Base-by-base conservation (phyloP, 345 rosid species). In the Linum trigynum region DNA sequence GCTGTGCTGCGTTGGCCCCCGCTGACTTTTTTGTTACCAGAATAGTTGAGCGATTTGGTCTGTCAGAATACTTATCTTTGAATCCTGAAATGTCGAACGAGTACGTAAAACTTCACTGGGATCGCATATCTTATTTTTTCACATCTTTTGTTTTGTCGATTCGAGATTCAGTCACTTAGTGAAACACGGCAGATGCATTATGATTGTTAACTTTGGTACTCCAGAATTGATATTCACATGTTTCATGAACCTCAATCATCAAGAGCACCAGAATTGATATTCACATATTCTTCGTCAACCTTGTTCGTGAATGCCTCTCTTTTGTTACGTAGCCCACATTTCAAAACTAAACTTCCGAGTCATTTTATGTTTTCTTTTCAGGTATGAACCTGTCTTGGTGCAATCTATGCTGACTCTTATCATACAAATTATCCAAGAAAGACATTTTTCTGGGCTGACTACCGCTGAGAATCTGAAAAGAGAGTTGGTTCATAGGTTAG, bases 1-100 rank as follows among this genome's bases (percentile, higher is more conserved):
- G 86, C 78, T 90, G 99, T 88, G 97, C 90, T 71, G 96, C 97
- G 38, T 71, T 94, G 74, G 97, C 96, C 81, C 95, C 97, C 2
- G 82, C 95, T 65, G 96, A 90, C 79, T 85, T 79, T 59, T 90
- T 68, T 80, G 85, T 94, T 69, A 69, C 62, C n/a, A 86, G 86
- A 78, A 71, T 90, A 76, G 41, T 90, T 32, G 85, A 79, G 59
- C 95, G 95, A 73, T 94, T 90, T 88, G 97, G 95, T 73, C 77
- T 88, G 40, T 70, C 75, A 23, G 78, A 71, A 76, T 94, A 88
- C 72, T 82, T 85, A 50, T 82, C 85, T 71, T 69, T 90, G 45
- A 75, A 72, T 69, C 82, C 70, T 62, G 84, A 78, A 67, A 59
- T 69, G 71, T 72, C 82, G 50, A 84, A 76, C 64, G 87, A 90